Percentiles rank a stretch among this genome's conserved stretches.
Conservation (phyloP, 1,284 basidiomycete genomes). For the Wallemia ichthyophaga region DNA sequence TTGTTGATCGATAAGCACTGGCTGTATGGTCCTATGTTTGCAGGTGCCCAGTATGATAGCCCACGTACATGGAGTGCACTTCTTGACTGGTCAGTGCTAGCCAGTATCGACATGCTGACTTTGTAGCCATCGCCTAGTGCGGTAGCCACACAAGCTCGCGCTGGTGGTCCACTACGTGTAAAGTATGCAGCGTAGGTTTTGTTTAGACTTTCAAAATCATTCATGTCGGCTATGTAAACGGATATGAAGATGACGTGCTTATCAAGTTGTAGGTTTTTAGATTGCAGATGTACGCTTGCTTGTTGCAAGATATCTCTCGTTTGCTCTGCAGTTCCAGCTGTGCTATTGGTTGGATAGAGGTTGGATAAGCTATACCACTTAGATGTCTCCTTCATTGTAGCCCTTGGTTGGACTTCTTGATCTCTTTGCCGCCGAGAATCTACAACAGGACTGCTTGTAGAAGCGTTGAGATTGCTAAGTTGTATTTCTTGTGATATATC, state of each 20-base stretch:
- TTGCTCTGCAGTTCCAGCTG: not conserved
- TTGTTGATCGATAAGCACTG: slow-evolving; percentile 58
- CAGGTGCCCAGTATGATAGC: slow-evolving; percentile 91
- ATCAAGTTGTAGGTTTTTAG: slow-evolving; percentile 1
- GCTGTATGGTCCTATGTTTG: slow-evolving; percentile 95
- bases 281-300: slow-evolving; percentile 7
- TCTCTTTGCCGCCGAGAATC: not conserved
- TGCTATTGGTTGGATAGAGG: not conserved
- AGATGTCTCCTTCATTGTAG: not conserved
- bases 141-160: slow-evolving; percentile 65
- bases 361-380: not conserved
- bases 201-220: slow-evolving; percentile 42
- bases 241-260: slow-evolving; percentile 7
- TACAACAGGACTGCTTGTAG: not conserved
- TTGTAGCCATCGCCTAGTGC: slow-evolving; percentile 28
- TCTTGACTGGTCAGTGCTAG: slow-evolving; percentile 21
- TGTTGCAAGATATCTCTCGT: not conserved
- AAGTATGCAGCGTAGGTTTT: slow-evolving; percentile 48
- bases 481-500: slow-evolving; percentile 1
- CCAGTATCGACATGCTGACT: slow-evolving; percentile 44
- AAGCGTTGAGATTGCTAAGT: slow-evolving; percentile 2
- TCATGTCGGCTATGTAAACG: slow-evolving; percentile 36
- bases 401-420: not conserved
- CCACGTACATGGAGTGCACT: slow-evolving; percentile 47
- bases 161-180: slow-evolving; percentile 52